Base-by-base conservation (phyloP, 2,329 filamentous ascomycete species). In the Dactylellina parvicollis region DNA sequence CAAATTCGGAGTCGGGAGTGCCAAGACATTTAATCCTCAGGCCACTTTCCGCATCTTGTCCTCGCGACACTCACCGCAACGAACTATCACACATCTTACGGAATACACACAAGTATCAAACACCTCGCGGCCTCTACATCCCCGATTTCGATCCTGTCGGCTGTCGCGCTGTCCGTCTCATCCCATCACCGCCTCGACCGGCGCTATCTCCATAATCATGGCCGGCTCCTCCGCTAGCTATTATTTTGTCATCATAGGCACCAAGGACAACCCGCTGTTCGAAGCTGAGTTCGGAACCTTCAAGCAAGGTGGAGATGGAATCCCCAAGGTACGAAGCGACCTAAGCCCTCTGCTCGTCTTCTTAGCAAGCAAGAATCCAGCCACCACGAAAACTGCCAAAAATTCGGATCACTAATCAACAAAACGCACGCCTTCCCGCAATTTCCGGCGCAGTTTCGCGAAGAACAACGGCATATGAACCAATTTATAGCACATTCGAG, bases 281-380 rank as follows among this genome's bases (percentile, higher is more conserved):
- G 94, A 96, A 83, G 88, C 96, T 82, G 93, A 96, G 80, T 99
- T 99, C 81, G 95, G 95, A 78, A 97, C 94, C 38, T 96, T 92
- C 40, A 97, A 97, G 82, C 90, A 92, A 78, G 93, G 94, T 82
- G 94, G 94, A 80, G 95, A 98, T 84, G 95, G 95, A 77, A 85
- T 92, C 80, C 87, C 94, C 74, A 90, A 91, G 55, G 76, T 78
- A 75, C 47, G 61, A 44, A 16, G n/a, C 50, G 38, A 42, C 49
- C 46, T 4, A 30, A 54, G 16, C 2, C 28, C 24, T 14, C 38
- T n/a, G n/a, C n/a, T n/a, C 40, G 20, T 26, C 44, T 38, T 20
- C 56, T 20, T 24, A 57, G 44, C 55, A 64, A 57, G 47, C 56
- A 47, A 30, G 30, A 38, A 34, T 42, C 16, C 46, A 32, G 38